phyloP scores from a whole-genome alignment of 2,329 filamentous ascomycete genomes.

The Neoascochyta sp. region DNA sequence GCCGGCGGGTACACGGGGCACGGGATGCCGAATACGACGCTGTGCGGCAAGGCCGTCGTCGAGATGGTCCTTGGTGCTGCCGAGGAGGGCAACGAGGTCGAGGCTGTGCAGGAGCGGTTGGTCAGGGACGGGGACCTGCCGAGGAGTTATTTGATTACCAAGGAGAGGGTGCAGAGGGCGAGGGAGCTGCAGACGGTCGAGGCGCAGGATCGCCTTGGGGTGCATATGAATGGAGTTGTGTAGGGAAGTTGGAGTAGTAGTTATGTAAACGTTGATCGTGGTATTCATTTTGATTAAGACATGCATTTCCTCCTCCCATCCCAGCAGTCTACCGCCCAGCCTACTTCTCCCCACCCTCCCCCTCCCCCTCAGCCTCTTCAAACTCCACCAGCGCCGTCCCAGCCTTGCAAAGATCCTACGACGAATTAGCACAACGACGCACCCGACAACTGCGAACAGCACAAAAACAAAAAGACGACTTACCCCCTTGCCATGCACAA shows the following conservation, averaged over 20 bases:
- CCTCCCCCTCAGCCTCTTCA: conserved; percentile 14
- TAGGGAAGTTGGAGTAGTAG: too few relatives aligned
- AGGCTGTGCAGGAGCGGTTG: conserved; percentile 26
- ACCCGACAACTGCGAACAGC: too few relatives aligned
- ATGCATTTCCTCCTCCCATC: too few relatives aligned
- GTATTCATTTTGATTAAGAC: too few relatives aligned
- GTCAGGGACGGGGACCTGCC: conserved; percentile 36
- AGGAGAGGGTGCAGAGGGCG: conserved; percentile 33
- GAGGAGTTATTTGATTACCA: conserved; percentile 36
- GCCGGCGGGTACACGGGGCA: conserved; percentile 67
- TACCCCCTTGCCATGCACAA: conserved; percentile 49
- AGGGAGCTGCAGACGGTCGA: conserved; percentile 32
- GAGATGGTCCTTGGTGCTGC: conserved; percentile 52
- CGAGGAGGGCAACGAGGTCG: conserved; percentile 33
- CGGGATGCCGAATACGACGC: conserved; percentile 70
- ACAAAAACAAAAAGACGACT: conserved; percentile 15
- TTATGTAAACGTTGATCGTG: too few relatives aligned
- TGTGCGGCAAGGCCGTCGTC: conserved; percentile 62
- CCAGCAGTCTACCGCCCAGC: too few relatives aligned
- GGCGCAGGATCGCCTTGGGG: conserved; percentile 29
- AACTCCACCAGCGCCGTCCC: conserved; percentile 42
- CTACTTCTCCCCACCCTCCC: background rate
- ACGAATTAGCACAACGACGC: conserved; percentile 6
- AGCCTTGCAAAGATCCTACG: conserved; percentile 41
- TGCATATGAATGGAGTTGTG: conserved; percentile 27